Base-by-base conservation (phyloP, 352 stramenopile genomes). In the Globisporangium radiosum region DNA sequence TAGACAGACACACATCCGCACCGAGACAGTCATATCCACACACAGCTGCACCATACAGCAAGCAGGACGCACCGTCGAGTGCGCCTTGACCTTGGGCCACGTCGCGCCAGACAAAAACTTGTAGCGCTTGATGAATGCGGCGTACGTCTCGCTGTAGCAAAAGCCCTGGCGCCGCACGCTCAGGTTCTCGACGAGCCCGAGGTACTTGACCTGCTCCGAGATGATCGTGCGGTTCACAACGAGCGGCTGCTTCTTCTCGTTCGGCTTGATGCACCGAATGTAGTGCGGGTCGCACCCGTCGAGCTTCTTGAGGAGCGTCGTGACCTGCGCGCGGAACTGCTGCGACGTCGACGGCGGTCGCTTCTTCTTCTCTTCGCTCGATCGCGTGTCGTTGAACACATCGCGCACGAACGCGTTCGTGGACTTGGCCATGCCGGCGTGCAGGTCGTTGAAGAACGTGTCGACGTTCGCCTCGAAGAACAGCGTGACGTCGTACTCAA, bases 181-280 rank as follows among this genome's bases (percentile, higher is more conserved):
- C 65, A 91, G 42, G 61, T 93, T 92, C 56, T 95, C 84, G 43
- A 95, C 79, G 33, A 95, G 68, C 38, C 85, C 85, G 19, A 93
- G 66, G 68, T 88, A 92, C 45, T 78, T 80, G 42, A 93, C 80
- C 58, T 95, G 85, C 57, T 95, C 79, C 5, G 68, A 57, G 25
- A 94, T 76, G 37, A 90, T 76, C 49, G 73, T 71, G 54, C 81
- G 76, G 65, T 92, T 78, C 40, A 87, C 76, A 38, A 70, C 63
- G 19, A 88, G 65, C n/a, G 83, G 76, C n/a, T 69, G 58, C 68
- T 96, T 96, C 38, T 90, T 72, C 51, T 95, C 85, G 59, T 97
- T 97, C 2, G 86, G 81, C 64, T 97, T 96, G 62, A 97, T 95
- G 64, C 87, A 96, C 50, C 88, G 86, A 40, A 96, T 92, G 73